Conservation (phyloP, 1,139 yeast species). For the Saccharomyces hybrid region DNA sequence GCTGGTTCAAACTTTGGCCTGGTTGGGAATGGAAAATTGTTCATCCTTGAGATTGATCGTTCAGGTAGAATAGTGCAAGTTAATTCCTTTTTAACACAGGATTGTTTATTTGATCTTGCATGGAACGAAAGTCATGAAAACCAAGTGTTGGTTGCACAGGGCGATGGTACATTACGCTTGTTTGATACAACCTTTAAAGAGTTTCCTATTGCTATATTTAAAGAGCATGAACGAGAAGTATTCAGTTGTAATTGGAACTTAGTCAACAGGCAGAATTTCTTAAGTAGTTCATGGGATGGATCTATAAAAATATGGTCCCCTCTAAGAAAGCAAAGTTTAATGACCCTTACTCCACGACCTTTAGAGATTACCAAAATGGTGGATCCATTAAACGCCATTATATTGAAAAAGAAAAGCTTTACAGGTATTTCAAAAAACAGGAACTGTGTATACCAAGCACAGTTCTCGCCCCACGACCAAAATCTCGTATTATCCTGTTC, state of each 20-base stretch:
- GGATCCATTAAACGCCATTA: constrained; percentile 4
- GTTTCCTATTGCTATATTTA: constrained; percentile 70
- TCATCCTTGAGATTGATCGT: constrained; percentile 57
- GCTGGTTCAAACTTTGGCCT: constrained; percentile 89
- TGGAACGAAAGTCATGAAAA: constrained; percentile 92
- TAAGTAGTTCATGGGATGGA: constrained; percentile 91
- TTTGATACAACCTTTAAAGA: constrained; percentile 64
- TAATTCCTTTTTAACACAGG: constrained; percentile 78
- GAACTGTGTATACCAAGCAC: constrained; percentile 69
- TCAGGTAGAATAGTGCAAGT: constrained; percentile 54
- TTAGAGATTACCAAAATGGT: constrained; percentile 10
- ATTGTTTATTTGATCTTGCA: constrained; percentile 77
- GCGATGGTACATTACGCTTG: constrained; percentile 81
- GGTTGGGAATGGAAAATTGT: constrained; percentile 86
- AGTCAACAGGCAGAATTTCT: constrained; percentile 64
- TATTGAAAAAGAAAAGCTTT: constrained; percentile 12
- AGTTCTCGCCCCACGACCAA: constrained; percentile 82
- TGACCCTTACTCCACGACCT: constrained; percentile 46
- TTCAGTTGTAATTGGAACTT: constrained; percentile 83
- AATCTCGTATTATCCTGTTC: constrained; percentile 64
- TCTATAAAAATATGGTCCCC: constrained; percentile 71
- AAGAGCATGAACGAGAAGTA: constrained; percentile 82
- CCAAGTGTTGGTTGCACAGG: constrained; percentile 74
- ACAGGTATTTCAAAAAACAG: constrained; percentile 16
- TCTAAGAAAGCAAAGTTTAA: constrained; percentile 46